Evolutionary conservation across 2,329 filamentous ascomycete species (phyloP).

Genomic region (Stachybotrys echinatus): DNA sequence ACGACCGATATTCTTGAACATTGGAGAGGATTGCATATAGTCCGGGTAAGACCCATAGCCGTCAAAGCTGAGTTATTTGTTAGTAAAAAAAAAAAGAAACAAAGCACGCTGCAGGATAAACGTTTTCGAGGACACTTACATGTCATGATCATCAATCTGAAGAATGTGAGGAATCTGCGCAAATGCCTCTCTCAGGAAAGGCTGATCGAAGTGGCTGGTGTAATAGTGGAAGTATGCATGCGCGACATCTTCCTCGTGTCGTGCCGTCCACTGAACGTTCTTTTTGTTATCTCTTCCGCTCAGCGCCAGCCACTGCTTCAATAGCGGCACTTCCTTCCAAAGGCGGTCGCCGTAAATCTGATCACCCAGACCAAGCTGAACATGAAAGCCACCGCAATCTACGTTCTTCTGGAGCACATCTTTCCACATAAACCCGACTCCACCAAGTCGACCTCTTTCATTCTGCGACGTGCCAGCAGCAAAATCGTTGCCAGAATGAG

Average conservation of each 20-base stretch:
- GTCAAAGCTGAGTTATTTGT: slow-evolving; percentile 63
- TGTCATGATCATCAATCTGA: slow-evolving; percentile 94
- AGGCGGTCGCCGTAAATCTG: slow-evolving; percentile 94
- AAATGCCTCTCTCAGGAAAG: slow-evolving; percentile 88
- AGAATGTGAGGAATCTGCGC: slow-evolving; percentile 93
- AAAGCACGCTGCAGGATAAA: no score
- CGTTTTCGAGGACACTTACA: slow-evolving; percentile 56
- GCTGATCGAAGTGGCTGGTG: slow-evolving; percentile 96
- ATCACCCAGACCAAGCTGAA: slow-evolving; percentile 84
- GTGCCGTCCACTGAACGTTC: slow-evolving; percentile 85
- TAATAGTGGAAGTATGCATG: slow-evolving; percentile 99
- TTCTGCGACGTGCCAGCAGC: slow-evolving; percentile 79
- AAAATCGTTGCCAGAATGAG: slow-evolving; percentile 95
- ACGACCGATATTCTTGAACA: slow-evolving; percentile 97
- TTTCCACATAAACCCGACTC: slow-evolving; percentile 96
- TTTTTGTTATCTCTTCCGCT: slow-evolving; percentile 91
- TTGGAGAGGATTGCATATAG: slow-evolving; percentile 95
- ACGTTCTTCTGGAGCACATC: slow-evolving; percentile 96
- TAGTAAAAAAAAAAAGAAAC: slow-evolving; percentile 4
- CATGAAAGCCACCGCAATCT: slow-evolving; percentile 93
- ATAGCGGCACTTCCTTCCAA: slow-evolving; percentile 90
- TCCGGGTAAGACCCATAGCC: slow-evolving; percentile 96
- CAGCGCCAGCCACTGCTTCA: slow-evolving; percentile 93
- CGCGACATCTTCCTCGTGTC: slow-evolving; percentile 90
- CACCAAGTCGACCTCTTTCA: slow-evolving; percentile 80